Evolutionary conservation across 441 rosid genomes (phyloP).

Genomic region (Biscutella laevigata): DNA sequence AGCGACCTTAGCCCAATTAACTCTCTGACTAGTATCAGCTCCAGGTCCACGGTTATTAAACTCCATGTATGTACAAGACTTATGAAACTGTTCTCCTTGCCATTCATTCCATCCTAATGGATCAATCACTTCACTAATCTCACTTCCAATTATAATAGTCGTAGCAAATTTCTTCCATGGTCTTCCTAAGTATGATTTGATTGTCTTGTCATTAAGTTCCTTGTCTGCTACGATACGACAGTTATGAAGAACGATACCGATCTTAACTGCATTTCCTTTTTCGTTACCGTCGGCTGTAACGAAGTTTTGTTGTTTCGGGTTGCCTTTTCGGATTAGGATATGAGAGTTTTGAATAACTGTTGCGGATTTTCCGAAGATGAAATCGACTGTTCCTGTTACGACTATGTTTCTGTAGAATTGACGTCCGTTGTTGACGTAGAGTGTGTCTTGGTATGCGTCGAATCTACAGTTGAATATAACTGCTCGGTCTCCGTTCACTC

Average conservation of each 20-base stretch:
- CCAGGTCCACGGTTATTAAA: constrained; percentile 34
- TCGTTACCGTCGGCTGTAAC: constrained; percentile 44
- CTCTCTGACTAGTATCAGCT: constrained; percentile 28
- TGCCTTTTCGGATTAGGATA: constrained; percentile 39
- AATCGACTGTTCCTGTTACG: constrained; percentile 49
- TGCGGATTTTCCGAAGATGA: constrained; percentile 51
- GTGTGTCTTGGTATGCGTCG: constrained; percentile 52
- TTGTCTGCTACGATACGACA: constrained; percentile 37
- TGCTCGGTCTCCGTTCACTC: constrained; percentile 43
- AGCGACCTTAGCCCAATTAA: constrained; percentile 29
- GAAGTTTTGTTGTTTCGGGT: constrained; percentile 32
- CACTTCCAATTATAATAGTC: constrained; percentile 22
- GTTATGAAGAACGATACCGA: constrained; percentile 40
- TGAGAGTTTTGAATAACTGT: constrained; percentile 45
- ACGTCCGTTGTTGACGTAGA: constrained; percentile 44
- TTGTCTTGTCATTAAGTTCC: constrained; percentile 21
- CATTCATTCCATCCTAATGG: constrained; percentile 33
- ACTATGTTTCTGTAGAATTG: constrained; percentile 49
- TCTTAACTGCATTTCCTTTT: constrained; percentile 19
- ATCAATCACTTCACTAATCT: constrained; percentile 26
- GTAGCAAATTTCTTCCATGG: constrained; percentile 33
- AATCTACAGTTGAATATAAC: constrained; percentile 55
- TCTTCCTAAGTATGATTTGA: constrained; percentile 35
- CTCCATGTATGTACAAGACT: constrained; percentile 25
- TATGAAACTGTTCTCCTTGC: constrained; percentile 22